Conservation (phyloP, 164 flowering plant species). For the Tetrastigma voinierianum region DNA sequence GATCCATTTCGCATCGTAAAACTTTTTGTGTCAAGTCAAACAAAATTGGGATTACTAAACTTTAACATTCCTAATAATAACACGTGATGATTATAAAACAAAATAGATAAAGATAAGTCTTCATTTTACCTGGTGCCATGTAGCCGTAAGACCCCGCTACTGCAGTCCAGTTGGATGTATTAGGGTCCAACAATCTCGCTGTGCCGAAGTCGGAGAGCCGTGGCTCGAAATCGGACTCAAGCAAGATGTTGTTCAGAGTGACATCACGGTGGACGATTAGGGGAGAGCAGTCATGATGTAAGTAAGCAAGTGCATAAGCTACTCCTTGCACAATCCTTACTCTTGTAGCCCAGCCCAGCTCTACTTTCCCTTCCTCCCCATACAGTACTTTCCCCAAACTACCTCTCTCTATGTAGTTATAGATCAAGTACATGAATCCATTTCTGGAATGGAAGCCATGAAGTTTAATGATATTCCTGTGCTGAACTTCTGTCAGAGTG, state of each 20-base stretch:
- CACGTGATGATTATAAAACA: too few species aligned
- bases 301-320: background rate
- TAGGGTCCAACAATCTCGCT: background rate
- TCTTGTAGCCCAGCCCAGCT: constrained; percentile 16
- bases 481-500: constrained; percentile 31
- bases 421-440: constrained; percentile 25
- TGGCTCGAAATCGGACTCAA: background rate
- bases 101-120: background rate
- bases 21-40: too few species aligned
- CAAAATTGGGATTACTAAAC: too few species aligned
- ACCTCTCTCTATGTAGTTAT: constrained; percentile 37
- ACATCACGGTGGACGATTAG: background rate
- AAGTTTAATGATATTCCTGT: constrained; percentile 29
- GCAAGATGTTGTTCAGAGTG: background rate
- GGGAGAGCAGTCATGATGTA: constrained; percentile 1
- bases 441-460: constrained; percentile 30
- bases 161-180: background rate
- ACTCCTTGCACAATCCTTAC: background rate
- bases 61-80: too few species aligned
- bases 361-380: constrained; percentile 16
- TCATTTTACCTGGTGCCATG: background rate
- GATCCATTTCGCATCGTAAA: too few species aligned
- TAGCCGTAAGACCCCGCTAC: background rate
- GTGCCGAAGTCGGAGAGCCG: background rate
- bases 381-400: constrained; percentile 33